A percentile compares a stretch with the other conserved stretches of the same genome.
phyloP scores from a whole-genome alignment of 1,284 basidiomycete species.

The Neolentinus lepideus region DNA sequence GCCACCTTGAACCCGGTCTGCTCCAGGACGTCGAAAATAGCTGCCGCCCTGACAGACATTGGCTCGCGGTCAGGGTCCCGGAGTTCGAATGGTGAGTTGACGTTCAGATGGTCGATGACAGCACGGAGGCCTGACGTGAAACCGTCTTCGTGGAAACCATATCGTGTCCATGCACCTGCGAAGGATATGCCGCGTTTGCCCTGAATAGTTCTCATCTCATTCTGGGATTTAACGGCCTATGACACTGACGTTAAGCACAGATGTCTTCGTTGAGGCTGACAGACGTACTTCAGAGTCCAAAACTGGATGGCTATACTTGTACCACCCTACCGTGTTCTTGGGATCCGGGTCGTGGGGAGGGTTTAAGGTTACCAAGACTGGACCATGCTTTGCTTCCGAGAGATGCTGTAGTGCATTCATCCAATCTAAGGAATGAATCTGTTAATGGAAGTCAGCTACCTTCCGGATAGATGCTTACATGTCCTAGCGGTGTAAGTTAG shows the following conservation, averaged over 20 bases:
- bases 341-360: slow-evolving; percentile 57
- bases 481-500: slow-evolving; percentile 23
- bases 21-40: slow-evolving; percentile 11
- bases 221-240: slow-evolving; percentile 53
- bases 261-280: not conserved
- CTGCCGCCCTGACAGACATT: slow-evolving; percentile 1
- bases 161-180: slow-evolving; percentile 76
- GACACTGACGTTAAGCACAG: slow-evolving; percentile 10
- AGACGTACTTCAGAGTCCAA: slow-evolving; percentile 38
- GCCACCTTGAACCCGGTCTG: slow-evolving; percentile 6
- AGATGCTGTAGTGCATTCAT: slow-evolving; percentile 81
- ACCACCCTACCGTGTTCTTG: slow-evolving; percentile 42
- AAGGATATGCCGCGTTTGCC: slow-evolving; percentile 59
- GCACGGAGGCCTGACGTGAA: slow-evolving; percentile 59
- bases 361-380: slow-evolving; percentile 75
- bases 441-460: slow-evolving; percentile 2
- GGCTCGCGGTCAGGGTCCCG: slow-evolving; percentile 7
- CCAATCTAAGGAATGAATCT: slow-evolving; percentile 35
- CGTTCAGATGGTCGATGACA: slow-evolving; percentile 15
- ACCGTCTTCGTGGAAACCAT: slow-evolving; percentile 81
- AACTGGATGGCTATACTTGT: slow-evolving; percentile 66
- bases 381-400: slow-evolving; percentile 48
- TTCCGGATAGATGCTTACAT: slow-evolving; percentile 25
- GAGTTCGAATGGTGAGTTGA: slow-evolving; percentile 11
- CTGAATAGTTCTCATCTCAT: slow-evolving; percentile 52